Percentiles rank a stretch among this genome's conserved stretches.
These are phyloP conservation scores for Colletotrichum theobromicola DNA, from an alignment of 2,329 filamentous ascomycete species.

Conservation along the genomic window DNA sequence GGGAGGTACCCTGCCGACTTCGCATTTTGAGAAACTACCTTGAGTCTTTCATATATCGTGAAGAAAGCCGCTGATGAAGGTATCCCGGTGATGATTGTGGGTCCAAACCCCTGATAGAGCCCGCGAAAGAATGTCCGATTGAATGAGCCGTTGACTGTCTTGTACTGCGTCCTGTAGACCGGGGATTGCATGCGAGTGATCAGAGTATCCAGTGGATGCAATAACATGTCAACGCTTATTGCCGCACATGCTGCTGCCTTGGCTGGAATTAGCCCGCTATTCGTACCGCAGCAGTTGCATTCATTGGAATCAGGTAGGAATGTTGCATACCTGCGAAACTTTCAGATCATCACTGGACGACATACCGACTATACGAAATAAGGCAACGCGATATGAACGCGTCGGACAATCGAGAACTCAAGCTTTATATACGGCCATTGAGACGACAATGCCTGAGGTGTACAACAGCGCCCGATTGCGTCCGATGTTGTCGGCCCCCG, in stretches of 20 bases:
- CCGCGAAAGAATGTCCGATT: slow-evolving; percentile 18
- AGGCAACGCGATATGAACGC: rapidly evolving
- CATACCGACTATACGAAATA: not conserved
- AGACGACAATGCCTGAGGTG: not conserved
- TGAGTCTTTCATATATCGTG: slow-evolving; percentile 22
- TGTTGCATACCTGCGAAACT: not conserved
- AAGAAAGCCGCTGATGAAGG: slow-evolving; percentile 24
- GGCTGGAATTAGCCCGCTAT: not conserved
- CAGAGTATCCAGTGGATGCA: slow-evolving; percentile 25
- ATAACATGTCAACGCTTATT: slow-evolving; percentile 9
- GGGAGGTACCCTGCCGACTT: not conserved
- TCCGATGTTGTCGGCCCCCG: not conserved
- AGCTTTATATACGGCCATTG: not conserved
- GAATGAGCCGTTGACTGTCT: slow-evolving; percentile 6
- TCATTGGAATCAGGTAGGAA: not conserved
- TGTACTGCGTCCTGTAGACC: slow-evolving; percentile 20
- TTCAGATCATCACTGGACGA: not conserved
- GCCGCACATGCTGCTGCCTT: slow-evolving; percentile 9
- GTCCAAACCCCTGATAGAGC: slow-evolving; percentile 25
- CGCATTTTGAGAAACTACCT: not conserved
- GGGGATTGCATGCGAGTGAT: slow-evolving; percentile 24
- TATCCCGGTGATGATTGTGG: slow-evolving; percentile 20
- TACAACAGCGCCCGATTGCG: not conserved
- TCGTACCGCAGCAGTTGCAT: not conserved
- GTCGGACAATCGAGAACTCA: rapidly evolving